A percentile compares a stretch with the other conserved stretches of the same genome.
Evolutionary conservation across 2,329 filamentous ascomycete genomes (phyloP).

Genomic region (Penicillium concentricum): DNA sequence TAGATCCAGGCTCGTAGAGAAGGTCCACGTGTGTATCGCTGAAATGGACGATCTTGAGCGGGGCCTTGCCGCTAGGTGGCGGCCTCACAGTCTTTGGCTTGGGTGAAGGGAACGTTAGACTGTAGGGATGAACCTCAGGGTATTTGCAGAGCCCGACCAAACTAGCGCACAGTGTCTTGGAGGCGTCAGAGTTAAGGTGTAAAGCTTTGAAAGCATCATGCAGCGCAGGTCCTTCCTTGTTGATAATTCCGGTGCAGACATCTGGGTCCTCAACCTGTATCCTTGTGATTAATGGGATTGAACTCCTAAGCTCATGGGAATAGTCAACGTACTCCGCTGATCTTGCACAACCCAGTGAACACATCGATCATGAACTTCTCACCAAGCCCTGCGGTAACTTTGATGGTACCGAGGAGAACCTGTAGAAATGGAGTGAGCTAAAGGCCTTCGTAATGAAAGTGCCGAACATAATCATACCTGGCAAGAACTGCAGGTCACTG

Average conservation of each 20-base stretch:
- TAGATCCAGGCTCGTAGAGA: slow-evolving; percentile 54
- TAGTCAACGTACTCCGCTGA: slow-evolving; percentile 31
- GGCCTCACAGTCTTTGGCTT: slow-evolving; percentile 42
- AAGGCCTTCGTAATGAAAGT: neutral
- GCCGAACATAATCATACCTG: slow-evolving; percentile 20
- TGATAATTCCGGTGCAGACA: slow-evolving; percentile 56
- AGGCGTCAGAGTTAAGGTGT: slow-evolving; percentile 50
- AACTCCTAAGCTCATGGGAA: neutral
- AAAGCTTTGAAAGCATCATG: slow-evolving; percentile 52
- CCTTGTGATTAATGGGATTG: neutral
- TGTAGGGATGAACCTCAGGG: slow-evolving; percentile 47
- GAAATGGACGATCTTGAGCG: slow-evolving; percentile 58
- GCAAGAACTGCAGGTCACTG: slow-evolving; percentile 33
- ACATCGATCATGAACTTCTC: slow-evolving; percentile 44
- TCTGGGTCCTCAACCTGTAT: slow-evolving; percentile 52
- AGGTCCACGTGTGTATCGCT: slow-evolving; percentile 62
- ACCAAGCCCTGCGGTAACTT: slow-evolving; percentile 46
- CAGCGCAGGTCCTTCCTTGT: slow-evolving; percentile 54
- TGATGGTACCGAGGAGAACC: slow-evolving; percentile 43
- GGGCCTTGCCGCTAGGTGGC: slow-evolving; percentile 47
- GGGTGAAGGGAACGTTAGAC: slow-evolving; percentile 45
- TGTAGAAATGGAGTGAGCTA: neutral
- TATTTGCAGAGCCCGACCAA: slow-evolving; percentile 56
- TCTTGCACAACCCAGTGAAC: slow-evolving; percentile 38
- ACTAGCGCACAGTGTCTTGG: slow-evolving; percentile 53